Evolutionary conservation across 2,329 filamentous ascomycete species (phyloP).

Genomic region (Pseudocercospora musae): DNA sequence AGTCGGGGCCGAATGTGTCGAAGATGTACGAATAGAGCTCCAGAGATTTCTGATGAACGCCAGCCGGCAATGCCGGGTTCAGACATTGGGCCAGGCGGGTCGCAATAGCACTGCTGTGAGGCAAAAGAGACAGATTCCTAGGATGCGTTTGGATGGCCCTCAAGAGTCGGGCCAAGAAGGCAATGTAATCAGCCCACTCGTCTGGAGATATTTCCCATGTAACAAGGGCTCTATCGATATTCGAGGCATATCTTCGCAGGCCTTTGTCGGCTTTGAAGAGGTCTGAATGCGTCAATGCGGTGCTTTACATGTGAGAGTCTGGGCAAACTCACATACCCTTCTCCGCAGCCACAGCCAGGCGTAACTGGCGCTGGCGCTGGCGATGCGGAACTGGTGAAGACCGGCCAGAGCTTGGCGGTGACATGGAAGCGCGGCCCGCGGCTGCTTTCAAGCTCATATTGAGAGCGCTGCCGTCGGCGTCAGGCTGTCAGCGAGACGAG

Average conservation of each 20-base stretch:
- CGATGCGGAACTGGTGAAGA: slow-evolving; percentile 66
- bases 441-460: slow-evolving; percentile 63
- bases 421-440: slow-evolving; percentile 56
- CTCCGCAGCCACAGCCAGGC: slow-evolving; percentile 70
- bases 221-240: slow-evolving; percentile 79
- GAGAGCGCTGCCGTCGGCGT: background rate
- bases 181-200: slow-evolving; percentile 99
- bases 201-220: slow-evolving; percentile 91
- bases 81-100: slow-evolving; percentile 93
- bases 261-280: slow-evolving; percentile 59
- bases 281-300: slow-evolving; percentile 43
- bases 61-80: slow-evolving; percentile 87
- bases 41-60: slow-evolving; percentile 94
- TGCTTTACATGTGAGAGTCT: too few relatives aligned
- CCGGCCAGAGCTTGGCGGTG: slow-evolving; percentile 80
- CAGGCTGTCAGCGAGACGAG: background rate
- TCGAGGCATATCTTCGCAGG: slow-evolving; percentile 84
- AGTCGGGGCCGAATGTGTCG: slow-evolving; percentile 64
- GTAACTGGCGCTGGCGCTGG: slow-evolving; percentile 68
- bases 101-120: slow-evolving; percentile 77
- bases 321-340: slow-evolving; percentile 59
- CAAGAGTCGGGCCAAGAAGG: slow-evolving; percentile 83
- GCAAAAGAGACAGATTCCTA: slow-evolving; percentile 66
- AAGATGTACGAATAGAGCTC: slow-evolving; percentile 94
- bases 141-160: slow-evolving; percentile 75